phyloP scores from a whole-genome alignment of 129 eudicot genomes.

The Escallonia herrerae region DNA sequence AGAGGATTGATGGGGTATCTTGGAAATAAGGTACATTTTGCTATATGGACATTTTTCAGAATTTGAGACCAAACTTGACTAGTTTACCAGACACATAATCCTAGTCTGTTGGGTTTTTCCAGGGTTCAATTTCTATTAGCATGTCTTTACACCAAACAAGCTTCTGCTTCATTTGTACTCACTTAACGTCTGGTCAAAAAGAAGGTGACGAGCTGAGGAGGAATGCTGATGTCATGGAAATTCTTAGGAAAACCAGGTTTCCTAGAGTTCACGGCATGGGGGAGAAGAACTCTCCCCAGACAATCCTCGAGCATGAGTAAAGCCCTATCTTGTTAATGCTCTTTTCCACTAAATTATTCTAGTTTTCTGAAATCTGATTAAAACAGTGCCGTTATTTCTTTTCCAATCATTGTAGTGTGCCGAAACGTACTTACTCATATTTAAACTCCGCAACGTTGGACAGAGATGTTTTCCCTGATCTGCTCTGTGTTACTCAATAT shows the following conservation, averaged over 20 bases:
- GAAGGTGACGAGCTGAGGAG: conserved; percentile 88
- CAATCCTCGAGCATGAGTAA: conserved; percentile 91
- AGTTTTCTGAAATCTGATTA: not conserved
- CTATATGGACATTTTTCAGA: not conserved
- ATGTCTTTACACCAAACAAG: conserved; percentile 90
- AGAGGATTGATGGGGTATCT: conserved; percentile 99
- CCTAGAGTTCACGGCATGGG: conserved; percentile 52
- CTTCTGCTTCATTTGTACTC: conserved; percentile 93
- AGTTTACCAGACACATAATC: not conserved
- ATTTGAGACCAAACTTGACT: not conserved
- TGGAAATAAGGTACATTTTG: conserved; percentile 72
- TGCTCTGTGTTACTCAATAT: not conserved
- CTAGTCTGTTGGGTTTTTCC: conserved; percentile 14
- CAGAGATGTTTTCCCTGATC: not conserved
- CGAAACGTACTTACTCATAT: not conserved
- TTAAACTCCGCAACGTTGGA: not conserved
- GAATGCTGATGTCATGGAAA: conserved; percentile 83
- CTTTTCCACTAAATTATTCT: not conserved
- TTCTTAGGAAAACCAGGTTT: conserved; percentile 78
- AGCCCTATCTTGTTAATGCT: conserved; percentile 5
- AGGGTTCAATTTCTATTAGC: conserved; percentile 90
- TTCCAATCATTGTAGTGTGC: not conserved
- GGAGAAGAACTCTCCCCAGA: conserved; percentile 65
- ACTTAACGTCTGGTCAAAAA: conserved; percentile 84
- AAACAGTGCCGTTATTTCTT: not conserved